Evolutionary conservation across 2,329 filamentous ascomycete species (phyloP), one percentile per base, ranked within the genome.

Genomic region (Dichotomopilus funicola): DNA sequence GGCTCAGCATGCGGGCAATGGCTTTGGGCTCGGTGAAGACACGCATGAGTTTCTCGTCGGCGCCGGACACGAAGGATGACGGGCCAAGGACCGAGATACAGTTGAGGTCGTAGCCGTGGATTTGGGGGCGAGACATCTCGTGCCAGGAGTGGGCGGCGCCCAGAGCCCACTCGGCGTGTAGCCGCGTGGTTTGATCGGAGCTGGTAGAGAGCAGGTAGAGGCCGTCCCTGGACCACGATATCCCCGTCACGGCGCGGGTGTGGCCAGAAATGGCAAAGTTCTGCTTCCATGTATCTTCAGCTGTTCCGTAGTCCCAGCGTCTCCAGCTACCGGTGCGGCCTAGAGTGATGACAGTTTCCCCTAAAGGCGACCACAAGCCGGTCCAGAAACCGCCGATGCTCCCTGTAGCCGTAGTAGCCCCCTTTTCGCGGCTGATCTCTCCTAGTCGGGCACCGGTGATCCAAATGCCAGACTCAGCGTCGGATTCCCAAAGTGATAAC

Each of bases 341-440:
- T 13, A 99, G 80, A 58, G 89, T 91, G 4, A 88, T 86, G 11
- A 96, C 86, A 1, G 83, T 83, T 12, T 76, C 75, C 7, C 89
- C 89, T 61, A 86, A 78, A 3, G 90, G 89, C 5, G 88, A 87
- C 94, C 94, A 99, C 0, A 97, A 78, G 0, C 91, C 92, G 10
- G 88, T 91, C 92, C 94, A 99, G 70, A 97, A 96, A 0, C 94
- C 94, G 59, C 94, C 94, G 1, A 91, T 90, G 69, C 91, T 96
- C 47, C 94, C 94, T 0, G 94, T 99, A 0, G 94, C 94, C 3
- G 92, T 96, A 0, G 94, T 97, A 0, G 94, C 94, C 7, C 94
- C 94, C 68, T 99, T 97, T 66, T 95, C 89, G 12, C 88, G 82
- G 69, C 90, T 96, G 55, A 97, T 95, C 71, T 97, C 94, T 45